A percentile compares a stretch with the other conserved stretches of the same genome.
phyloP scores from a whole-genome alignment of 768 basidiomycete species.

The Infundibulicybe gibba region DNA sequence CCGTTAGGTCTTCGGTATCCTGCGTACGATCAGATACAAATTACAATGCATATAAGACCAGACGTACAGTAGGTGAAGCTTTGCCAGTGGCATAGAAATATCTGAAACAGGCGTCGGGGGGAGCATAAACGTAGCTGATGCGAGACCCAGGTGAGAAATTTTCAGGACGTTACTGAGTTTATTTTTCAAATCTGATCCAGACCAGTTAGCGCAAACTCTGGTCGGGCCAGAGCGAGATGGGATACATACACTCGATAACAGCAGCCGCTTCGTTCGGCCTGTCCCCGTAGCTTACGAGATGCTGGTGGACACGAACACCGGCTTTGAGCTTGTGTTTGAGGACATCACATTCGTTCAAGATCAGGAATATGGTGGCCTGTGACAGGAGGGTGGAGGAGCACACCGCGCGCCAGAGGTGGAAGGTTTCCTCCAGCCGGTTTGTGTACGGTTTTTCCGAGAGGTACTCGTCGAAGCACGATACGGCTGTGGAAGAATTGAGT shows the following conservation, averaged over 20 bases:
- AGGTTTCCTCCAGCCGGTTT: constrained; percentile 71
- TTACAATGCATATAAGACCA: no score
- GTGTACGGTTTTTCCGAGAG: constrained; percentile 58
- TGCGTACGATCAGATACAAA: no score
- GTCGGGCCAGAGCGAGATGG: not conserved
- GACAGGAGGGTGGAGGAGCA: constrained; percentile 56
- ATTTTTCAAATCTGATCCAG: constrained; percentile 26
- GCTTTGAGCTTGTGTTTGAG: constrained; percentile 44
- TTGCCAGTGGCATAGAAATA: no score
- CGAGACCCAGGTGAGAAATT: constrained; percentile 45
- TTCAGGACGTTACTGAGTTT: constrained; percentile 51
- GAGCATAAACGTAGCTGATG: constrained; percentile 54
- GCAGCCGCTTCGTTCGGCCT: constrained; percentile 52
- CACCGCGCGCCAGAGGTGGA: constrained; percentile 63
- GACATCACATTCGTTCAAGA: constrained; percentile 73
- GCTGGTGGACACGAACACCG: constrained; percentile 47
- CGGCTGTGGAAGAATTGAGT: constrained; percentile 8
- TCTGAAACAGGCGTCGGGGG: constrained; percentile 38
- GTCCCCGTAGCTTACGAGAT: constrained; percentile 60
- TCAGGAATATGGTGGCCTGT: constrained; percentile 62
- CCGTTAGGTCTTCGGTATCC: no score
- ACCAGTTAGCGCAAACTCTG: not conserved
- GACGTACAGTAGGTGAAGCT: no score
- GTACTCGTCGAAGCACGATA: constrained; percentile 43
- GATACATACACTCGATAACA: constrained; percentile 53